Base-by-base conservation (phyloP, 2,329 filamentous ascomycete genomes). In the Ophiostoma sp. region DNA sequence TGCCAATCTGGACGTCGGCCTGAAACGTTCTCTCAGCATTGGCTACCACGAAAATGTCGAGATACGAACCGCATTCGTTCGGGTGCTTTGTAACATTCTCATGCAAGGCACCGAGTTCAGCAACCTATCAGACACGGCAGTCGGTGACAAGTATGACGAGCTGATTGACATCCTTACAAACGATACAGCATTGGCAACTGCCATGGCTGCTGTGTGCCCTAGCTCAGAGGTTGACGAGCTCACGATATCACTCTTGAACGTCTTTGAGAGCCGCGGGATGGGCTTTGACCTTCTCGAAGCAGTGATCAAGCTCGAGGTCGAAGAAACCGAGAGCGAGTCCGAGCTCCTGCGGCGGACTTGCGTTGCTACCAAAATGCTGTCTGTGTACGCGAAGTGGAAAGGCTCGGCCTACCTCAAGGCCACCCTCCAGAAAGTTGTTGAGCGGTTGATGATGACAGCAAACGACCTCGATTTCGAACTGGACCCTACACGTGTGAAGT, bases 81-180 rank as follows among this genome's bases (percentile, higher is more conserved):
- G 89, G 76, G 90, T 92, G 19, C 83, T 92, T 6, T 91, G 89
- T 78, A 92, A 92, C 78, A 92, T 92, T 71, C 80, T 92, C 19
- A 86, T 91, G n/a, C 90, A 92, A 78, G 90, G 90, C 48, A 91
- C 90, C 0, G 90, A 92, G 78, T 92, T 92, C 78, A 91, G 87
- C 78, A 91, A 90, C 72, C 80, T 92, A 39, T 91, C 90, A 1
- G 90, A 92, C 79, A 86, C 87, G 15, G 89, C 89, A 19, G 88
- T 92, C 17, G 91, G 86, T 76, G 89, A 92, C 78, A 91, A 91
- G 78, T 92, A 92, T 75, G 87, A 91, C 75, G 87, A 90, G 76
- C 81, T 92, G 25, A 82, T 92, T 66, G 85, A 90, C 78, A 87
- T 88, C 77, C 82, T 92, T 7, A 89, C 90, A 1, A 87, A 85